Evolutionary conservation across 2,329 filamentous ascomycete genomes (phyloP), one percentile per base, ranked within the genome.

Genomic region (Akanthomyces dipterigenus): DNA sequence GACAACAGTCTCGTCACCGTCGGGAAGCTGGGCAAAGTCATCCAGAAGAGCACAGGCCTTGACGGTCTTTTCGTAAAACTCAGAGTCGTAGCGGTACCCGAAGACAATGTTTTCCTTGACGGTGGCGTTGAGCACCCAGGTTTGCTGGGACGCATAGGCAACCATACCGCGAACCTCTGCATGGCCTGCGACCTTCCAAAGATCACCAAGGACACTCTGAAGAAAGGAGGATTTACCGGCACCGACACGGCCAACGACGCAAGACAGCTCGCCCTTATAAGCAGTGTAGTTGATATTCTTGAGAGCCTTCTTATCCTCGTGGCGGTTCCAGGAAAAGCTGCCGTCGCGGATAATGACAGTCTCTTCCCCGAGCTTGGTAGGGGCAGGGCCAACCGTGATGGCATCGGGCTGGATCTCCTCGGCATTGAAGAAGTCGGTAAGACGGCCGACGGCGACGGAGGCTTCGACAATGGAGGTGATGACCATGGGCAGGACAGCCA

Each of bases 71-170:
- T 98, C 91, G 76, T 99, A 99, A 75, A 99, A 99, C 34, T 88
- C 83, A 5, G 93, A 88, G 74, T 99, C 93, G 80, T 90, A 97
- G 51, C 91, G 88, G 75, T 99, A 92, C 1, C 95, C 95, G 70
- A 99, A 99, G 5, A 97, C 82, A 67, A 99, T 96, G 71, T 99
- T 99, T 71, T 99, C 95, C 68, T 92, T 91, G 61, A 99, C 93
- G 34, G 90, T 96, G 9, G 95, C 95, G 71, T 99, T 99, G 87
- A 98, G 93, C 57, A 99, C 90, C 95, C 96, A 99, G 22, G 92
- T 81, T 69, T 90, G 87, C 73, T 99, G 96, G 18, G 92, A 90
- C 62, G 96, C 95, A 72, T 98, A 99, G 1, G 95, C 95, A 45
- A 91, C 84, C 31, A 82, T 85, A 51, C 95, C 96, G 67, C 90